Percentiles rank a stretch among this genome's conserved stretches.
Evolutionary conservation across 78 protist genomes (phyloP).

Genomic region (Dictyostelium purpureum): DNA sequence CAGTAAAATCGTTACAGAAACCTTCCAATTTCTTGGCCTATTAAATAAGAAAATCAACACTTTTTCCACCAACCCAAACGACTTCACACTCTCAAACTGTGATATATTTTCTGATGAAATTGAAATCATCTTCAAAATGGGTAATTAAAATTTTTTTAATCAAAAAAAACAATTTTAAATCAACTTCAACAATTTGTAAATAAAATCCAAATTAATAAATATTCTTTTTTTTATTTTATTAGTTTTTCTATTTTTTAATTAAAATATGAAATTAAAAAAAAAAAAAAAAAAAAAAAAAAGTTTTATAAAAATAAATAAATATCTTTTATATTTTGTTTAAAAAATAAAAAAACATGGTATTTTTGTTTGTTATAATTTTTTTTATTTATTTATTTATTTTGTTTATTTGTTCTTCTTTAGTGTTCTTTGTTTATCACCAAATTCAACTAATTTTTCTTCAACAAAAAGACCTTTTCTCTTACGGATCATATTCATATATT

Average conservation of each 20-base stretch:
- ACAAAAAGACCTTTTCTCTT: constrained; percentile 93
- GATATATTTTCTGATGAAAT: constrained; percentile 1
- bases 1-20: constrained; percentile 20
- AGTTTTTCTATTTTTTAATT: too few species aligned
- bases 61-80: background rate
- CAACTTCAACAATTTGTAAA: too few species aligned
- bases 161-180: too few species aligned
- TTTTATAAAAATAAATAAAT: too few species aligned
- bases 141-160: background rate
- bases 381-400: too few species aligned
- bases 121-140: background rate
- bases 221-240: too few species aligned
- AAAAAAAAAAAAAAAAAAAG: too few species aligned
- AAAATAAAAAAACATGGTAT: too few species aligned
- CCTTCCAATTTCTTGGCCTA: background rate
- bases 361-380: too few species aligned
- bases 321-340: too few species aligned
- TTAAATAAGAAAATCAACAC: background rate
- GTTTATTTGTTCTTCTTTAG: constrained; percentile 85
- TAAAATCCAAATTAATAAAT: too few species aligned
- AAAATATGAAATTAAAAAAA: too few species aligned
- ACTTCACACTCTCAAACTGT: background rate
- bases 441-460: constrained; percentile 93
- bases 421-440: constrained; percentile 97
- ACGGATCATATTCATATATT: constrained; percentile 87